Percentiles rank a stretch among this genome's conserved stretches.
These are phyloP conservation scores for Vitis cinerea DNA, from an alignment of 164 flowering plant species.

Conservation along the genomic window DNA sequence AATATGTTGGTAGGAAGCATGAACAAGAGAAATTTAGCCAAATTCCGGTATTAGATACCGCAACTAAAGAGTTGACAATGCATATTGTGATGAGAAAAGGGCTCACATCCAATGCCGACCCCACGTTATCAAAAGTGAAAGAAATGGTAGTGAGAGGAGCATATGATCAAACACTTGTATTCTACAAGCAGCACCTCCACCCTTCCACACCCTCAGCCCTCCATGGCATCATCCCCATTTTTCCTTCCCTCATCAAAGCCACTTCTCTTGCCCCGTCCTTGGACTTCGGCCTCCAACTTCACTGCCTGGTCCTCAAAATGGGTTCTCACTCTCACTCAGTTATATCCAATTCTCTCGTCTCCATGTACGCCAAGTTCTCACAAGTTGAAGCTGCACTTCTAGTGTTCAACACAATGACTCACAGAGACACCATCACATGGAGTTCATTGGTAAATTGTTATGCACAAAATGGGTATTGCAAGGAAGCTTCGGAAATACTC, in stretches of 20 bases:
- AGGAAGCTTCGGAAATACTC: slow-evolving; percentile 30
- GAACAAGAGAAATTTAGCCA: no score
- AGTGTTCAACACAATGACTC: slow-evolving; percentile 56
- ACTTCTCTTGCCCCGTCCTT: slow-evolving; percentile 26
- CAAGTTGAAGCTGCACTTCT: slow-evolving; percentile 24
- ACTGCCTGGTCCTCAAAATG: slow-evolving; percentile 37
- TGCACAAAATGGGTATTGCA: slow-evolving; percentile 36
- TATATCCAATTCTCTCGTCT: slow-evolving; percentile 51
- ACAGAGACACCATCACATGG: slow-evolving; percentile 52
- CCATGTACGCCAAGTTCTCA: slow-evolving; percentile 47
- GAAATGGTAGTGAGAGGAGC: slow-evolving; percentile 28
- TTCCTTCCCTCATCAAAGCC: slow-evolving; percentile 61
- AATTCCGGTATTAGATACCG: no score
- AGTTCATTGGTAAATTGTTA: slow-evolving; percentile 51
- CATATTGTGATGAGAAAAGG: background rate
- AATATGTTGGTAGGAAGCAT: no score
- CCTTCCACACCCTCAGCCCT: slow-evolving; percentile 8
- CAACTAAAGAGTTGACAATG: no score
- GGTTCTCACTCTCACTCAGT: slow-evolving; percentile 32
- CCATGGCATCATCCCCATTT: slow-evolving; percentile 17
- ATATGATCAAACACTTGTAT: slow-evolving; percentile 30
- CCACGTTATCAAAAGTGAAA: slow-evolving; percentile 17
- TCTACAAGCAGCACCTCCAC: slow-evolving; percentile 38
- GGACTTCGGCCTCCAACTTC: slow-evolving; percentile 47
- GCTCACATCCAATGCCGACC: background rate